These are phyloP conservation scores for Kwoniella sp. DNA, from an alignment of 768 basidiomycete species.

Conservation along the genomic window DNA sequence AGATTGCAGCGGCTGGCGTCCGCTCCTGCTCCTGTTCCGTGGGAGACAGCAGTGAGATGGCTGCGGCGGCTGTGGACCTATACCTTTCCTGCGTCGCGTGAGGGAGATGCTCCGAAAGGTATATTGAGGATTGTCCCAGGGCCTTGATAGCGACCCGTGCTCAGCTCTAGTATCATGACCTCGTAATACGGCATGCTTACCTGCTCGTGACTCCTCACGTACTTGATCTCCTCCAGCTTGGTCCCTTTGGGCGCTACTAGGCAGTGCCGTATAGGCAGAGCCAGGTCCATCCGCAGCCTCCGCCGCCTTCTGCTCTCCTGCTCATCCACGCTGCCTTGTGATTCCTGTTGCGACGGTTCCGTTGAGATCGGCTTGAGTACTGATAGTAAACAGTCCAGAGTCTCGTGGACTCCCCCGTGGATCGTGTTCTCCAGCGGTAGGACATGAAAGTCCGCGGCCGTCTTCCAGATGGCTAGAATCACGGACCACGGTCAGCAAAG, in stretches of 20 bases:
- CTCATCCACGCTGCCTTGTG: neutral
- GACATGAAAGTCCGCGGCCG: constrained; percentile 28
- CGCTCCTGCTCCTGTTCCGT: too few species aligned
- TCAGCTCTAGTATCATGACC: neutral
- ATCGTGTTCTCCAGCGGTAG: constrained; percentile 47
- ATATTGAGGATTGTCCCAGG: constrained; percentile 45
- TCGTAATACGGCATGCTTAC: constrained; percentile 25
- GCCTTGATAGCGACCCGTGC: constrained; percentile 24
- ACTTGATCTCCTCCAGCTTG: constrained; percentile 34
- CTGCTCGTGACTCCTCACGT: constrained; percentile 49
- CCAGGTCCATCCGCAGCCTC: constrained; percentile 27
- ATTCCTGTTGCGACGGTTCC: neutral
- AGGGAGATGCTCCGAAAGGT: constrained; percentile 29
- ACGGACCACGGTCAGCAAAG: neutral
- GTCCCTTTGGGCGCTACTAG: constrained; percentile 33
- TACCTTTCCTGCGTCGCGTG: constrained; percentile 17
- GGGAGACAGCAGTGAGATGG: constrained; percentile 19
- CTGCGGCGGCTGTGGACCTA: constrained; percentile 47
- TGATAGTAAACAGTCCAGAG: constrained; percentile 33
- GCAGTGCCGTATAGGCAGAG: constrained; percentile 38
- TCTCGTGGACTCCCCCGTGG: constrained; percentile 45
- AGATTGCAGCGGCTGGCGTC: constrained; percentile 39
- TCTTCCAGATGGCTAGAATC: constrained; percentile 4
- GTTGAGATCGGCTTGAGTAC: neutral
- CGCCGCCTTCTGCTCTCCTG: constrained; percentile 1